Evolutionary conservation across 441 rosid genomes (phyloP).

Genomic region (Arabidopsis hybrid): DNA sequence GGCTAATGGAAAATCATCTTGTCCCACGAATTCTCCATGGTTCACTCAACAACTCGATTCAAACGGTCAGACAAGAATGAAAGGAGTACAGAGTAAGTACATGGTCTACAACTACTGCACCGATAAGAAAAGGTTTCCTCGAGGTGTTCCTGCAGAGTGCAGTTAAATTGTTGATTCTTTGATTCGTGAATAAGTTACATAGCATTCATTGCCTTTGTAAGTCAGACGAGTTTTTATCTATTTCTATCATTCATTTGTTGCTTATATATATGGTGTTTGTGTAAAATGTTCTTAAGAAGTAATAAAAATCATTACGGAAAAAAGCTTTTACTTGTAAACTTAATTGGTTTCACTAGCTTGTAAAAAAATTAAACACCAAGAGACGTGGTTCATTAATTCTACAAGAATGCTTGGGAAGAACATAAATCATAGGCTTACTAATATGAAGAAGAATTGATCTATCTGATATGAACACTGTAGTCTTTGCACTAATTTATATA

Average conservation of each 20-base stretch:
- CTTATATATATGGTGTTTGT: constrained; percentile 1
- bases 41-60: constrained; percentile 34
- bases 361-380: background rate
- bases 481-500: background rate
- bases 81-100: constrained; percentile 40
- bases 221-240: background rate
- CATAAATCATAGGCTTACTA: background rate
- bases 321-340: background rate
- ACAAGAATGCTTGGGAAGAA: background rate
- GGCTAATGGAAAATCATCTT: constrained; percentile 37
- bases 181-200: constrained; percentile 4
- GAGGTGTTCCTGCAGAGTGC: constrained; percentile 36
- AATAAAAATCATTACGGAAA: background rate
- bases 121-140: constrained; percentile 47
- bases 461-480: background rate
- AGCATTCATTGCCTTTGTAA: constrained; percentile 23
- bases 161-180: constrained; percentile 10
- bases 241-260: constrained; percentile 14
- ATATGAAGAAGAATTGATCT: background rate
- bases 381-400: background rate
- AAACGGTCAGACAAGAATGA: constrained; percentile 30
- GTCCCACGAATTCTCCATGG: constrained; percentile 23
- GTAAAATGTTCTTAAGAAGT: background rate
- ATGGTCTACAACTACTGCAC: constrained; percentile 47
- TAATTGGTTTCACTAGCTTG: background rate